Conservation (phyloP, 2,329 filamentous ascomycete genomes). For the Penicillium olsonii region DNA sequence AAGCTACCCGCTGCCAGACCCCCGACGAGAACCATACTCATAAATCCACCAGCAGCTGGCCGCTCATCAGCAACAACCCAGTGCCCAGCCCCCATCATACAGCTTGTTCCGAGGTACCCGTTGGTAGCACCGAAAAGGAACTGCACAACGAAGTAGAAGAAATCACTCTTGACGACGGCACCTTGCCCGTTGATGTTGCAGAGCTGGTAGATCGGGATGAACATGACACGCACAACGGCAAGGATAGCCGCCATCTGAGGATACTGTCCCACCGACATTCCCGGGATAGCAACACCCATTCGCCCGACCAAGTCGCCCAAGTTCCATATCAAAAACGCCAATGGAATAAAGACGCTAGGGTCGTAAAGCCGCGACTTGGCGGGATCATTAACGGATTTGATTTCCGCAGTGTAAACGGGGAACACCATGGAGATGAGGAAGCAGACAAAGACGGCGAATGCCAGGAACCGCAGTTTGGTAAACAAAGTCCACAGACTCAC, state of each 20-base stretch:
- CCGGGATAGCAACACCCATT: conserved; percentile 62
- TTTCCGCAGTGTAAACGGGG: conserved; percentile 82
- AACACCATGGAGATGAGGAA: conserved; percentile 91
- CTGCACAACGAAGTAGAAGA: conserved; percentile 88
- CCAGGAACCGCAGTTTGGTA: conserved; percentile 75
- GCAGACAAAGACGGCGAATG: conserved; percentile 74
- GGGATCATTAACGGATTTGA: conserved; percentile 50
- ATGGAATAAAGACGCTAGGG: conserved; percentile 78
- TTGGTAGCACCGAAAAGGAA: conserved; percentile 80
- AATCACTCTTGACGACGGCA: conserved; percentile 73
- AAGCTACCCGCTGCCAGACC: conserved; percentile 85
- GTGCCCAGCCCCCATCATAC: conserved; percentile 86
- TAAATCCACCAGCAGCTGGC: conserved; percentile 89
- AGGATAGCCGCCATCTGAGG: conserved; percentile 70
- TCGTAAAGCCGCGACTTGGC: conserved; percentile 60
- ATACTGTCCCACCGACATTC: conserved; percentile 59
- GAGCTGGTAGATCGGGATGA: conserved; percentile 82
- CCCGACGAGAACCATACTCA: conserved; percentile 85
- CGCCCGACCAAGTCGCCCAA: conserved; percentile 80
- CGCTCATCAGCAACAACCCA: conserved; percentile 81
- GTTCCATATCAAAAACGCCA: conserved; percentile 94
- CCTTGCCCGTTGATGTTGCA: conserved; percentile 84
- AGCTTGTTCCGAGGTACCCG: conserved; percentile 80
- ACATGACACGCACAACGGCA: conserved; percentile 64
- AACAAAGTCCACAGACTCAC: conserved; percentile 68